A percentile compares a stretch with the other conserved stretches of the same genome.
These are phyloP conservation scores for Phoma sp. DNA, from an alignment of 2,329 filamentous ascomycete species.

Conservation along the genomic window DNA sequence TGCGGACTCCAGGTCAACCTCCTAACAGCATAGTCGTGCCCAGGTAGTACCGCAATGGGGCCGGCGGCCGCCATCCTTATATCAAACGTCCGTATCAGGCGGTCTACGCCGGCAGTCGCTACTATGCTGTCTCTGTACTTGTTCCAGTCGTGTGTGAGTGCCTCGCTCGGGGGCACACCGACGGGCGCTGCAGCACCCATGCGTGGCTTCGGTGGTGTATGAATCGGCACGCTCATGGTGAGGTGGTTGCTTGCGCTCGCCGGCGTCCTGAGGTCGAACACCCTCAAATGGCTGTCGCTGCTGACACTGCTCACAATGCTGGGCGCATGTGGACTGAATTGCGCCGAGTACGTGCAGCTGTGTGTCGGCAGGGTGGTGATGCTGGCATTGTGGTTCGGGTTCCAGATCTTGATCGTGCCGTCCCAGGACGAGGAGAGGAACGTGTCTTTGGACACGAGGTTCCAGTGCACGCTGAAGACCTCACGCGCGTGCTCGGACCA, in stretches of 20 bases:
- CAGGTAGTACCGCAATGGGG: slow-evolving; percentile 75
- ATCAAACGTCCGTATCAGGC: slow-evolving; percentile 87
- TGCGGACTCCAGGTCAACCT: slow-evolving; percentile 92
- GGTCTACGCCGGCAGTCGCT: slow-evolving; percentile 89
- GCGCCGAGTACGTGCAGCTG: slow-evolving; percentile 91
- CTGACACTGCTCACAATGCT: slow-evolving; percentile 86
- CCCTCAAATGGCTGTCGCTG: slow-evolving; percentile 84
- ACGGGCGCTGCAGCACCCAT: slow-evolving; percentile 51
- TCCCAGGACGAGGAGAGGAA: slow-evolving; percentile 96
- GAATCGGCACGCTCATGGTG: slow-evolving; percentile 81
- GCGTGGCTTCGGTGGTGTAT: slow-evolving; percentile 67
- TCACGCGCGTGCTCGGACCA: slow-evolving; percentile 95
- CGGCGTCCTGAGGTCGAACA: slow-evolving; percentile 92
- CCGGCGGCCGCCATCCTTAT: slow-evolving; percentile 77
- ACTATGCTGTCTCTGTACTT: slow-evolving; percentile 89
- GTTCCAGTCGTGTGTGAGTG: slow-evolving; percentile 98
- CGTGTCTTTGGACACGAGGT: slow-evolving; percentile 85
- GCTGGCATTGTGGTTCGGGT: slow-evolving; percentile 76
- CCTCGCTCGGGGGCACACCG: slow-evolving; percentile 73
- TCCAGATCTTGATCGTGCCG: slow-evolving; percentile 95
- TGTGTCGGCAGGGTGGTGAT: slow-evolving; percentile 88
- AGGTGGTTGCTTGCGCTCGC: slow-evolving; percentile 88
- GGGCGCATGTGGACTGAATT: slow-evolving; percentile 88
- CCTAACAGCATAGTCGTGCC: slow-evolving; percentile 90
- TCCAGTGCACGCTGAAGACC: slow-evolving; percentile 93